Evolutionary conservation across 2,329 filamentous ascomycete genomes (phyloP).

Genomic region (Ambrosiella beaveri): DNA sequence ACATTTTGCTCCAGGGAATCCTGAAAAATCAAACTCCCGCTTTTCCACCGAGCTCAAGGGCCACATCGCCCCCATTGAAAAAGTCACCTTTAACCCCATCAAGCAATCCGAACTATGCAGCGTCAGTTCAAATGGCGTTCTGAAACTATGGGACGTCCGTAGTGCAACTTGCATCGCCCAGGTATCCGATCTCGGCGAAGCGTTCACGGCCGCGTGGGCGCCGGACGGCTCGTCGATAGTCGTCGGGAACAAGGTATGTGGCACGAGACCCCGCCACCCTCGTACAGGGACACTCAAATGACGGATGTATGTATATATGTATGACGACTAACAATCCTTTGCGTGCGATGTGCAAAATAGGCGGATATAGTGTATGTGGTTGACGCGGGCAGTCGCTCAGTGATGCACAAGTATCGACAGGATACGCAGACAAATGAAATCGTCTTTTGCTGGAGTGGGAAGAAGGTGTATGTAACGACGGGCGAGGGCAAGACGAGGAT

Average conservation of each 20-base stretch:
- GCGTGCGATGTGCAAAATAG: conserved; percentile 21
- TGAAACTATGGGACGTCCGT: conserved; percentile 67
- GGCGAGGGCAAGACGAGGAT: conserved; percentile 55
- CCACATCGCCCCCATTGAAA: conserved; percentile 48
- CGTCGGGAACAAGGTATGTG: conserved; percentile 53
- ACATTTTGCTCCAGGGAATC: conserved; percentile 38
- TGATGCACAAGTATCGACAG: conserved; percentile 43
- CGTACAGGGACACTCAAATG: not conserved
- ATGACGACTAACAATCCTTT: no score
- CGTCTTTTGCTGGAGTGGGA: conserved; percentile 55
- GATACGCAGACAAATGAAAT: conserved; percentile 52
- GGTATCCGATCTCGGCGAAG: conserved; percentile 46
- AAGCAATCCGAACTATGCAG: conserved; percentile 64
- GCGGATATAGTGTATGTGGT: conserved; percentile 45
- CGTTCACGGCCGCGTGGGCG: conserved; percentile 57
- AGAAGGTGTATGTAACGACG: conserved; percentile 53
- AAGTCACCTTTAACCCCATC: conserved; percentile 60
- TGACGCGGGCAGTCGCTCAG: conserved; percentile 38
- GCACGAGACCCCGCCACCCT: not conserved
- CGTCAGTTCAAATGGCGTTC: conserved; percentile 54
- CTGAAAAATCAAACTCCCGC: conserved; percentile 55
- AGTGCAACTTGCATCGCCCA: conserved; percentile 55
- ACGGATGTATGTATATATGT: no score
- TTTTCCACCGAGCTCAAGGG: conserved; percentile 61
- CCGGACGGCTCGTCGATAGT: conserved; percentile 53